phyloP scores from a whole-genome alignment of 768 basidiomycete species.

The Naematelia encephala region DNA sequence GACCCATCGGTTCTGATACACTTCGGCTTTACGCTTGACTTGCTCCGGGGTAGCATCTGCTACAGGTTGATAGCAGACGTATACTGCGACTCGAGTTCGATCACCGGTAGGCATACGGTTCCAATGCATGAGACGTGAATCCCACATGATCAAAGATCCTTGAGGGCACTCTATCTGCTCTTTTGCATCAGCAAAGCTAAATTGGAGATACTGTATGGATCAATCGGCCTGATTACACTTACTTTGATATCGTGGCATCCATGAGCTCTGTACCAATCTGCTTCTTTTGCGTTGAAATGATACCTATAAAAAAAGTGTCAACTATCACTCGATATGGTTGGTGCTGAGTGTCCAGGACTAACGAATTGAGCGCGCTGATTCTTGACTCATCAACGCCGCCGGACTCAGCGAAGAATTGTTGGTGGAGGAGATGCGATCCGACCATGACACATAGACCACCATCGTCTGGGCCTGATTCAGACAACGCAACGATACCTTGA shows the following conservation, averaged over 20 bases:
- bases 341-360: not conserved
- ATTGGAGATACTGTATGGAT: not conserved
- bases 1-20: constrained; percentile 15
- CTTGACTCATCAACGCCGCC: constrained; percentile 19
- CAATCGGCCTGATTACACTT: constrained; percentile 4
- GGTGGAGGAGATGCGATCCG: constrained; percentile 24
- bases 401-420: constrained; percentile 17
- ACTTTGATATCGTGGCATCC: constrained; percentile 27
- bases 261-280: constrained; percentile 19
- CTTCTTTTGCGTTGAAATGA: constrained; percentile 21
- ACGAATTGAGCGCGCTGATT: constrained; percentile 14
- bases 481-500: constrained; percentile 29
- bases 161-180: constrained; percentile 19
- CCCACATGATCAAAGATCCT: constrained; percentile 27
- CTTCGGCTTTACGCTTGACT: constrained; percentile 17
- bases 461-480: constrained; percentile 32
- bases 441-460: constrained; percentile 41
- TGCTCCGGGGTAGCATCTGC: constrained; percentile 9
- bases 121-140: constrained; percentile 28
- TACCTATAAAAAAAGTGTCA: constrained; percentile 8
- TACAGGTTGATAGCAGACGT: constrained; percentile 22
- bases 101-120: constrained; percentile 21
- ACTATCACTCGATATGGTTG: not conserved
- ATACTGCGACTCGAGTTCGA: constrained; percentile 15
- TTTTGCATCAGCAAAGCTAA: not conserved